phyloP scores from a whole-genome alignment of 805 yeast genomes.

The Candida namnaoensis region DNA sequence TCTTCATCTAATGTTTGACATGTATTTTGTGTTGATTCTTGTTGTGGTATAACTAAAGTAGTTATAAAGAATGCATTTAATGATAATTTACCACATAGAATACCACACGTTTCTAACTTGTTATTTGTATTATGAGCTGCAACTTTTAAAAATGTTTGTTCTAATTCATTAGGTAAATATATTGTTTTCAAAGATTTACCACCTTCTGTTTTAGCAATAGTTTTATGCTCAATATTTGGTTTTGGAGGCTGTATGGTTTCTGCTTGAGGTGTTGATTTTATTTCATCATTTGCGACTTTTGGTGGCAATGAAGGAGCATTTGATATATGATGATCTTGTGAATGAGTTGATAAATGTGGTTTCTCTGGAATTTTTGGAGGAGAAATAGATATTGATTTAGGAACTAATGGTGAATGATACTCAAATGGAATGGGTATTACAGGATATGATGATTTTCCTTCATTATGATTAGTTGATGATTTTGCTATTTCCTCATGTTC shows the following conservation, averaged over 20 bases:
- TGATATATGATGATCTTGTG: too few relatives aligned
- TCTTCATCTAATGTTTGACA: slow-evolving; percentile 58
- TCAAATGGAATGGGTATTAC: too few relatives aligned
- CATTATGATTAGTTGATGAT: background rate
- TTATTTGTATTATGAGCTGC: slow-evolving; percentile 40
- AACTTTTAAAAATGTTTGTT: slow-evolving; percentile 32
- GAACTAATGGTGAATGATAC: too few relatives aligned
- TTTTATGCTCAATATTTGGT: slow-evolving; percentile 23
- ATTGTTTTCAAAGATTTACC: slow-evolving; percentile 45
- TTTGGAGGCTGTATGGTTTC: background rate
- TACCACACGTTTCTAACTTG: slow-evolving; percentile 59
- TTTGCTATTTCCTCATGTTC: too few relatives aligned
- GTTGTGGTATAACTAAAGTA: slow-evolving; percentile 53
- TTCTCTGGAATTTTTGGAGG: too few relatives aligned
- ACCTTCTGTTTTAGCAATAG: slow-evolving; percentile 40
- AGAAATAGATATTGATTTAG: too few relatives aligned
- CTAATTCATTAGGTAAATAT: slow-evolving; percentile 38
- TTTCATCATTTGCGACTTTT: too few relatives aligned
- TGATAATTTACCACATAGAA: slow-evolving; percentile 52
- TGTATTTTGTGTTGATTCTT: slow-evolving; percentile 53
- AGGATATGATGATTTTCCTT: background rate
- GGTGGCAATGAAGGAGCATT: too few relatives aligned
- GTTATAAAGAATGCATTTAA: slow-evolving; percentile 58
- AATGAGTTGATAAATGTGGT: too few relatives aligned
- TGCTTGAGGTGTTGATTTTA: too few relatives aligned